Percentiles rank a stretch among this genome's conserved stretches.
Conservation (phyloP, 345 rosid genomes). For the Eucalyptus guilfoylei region DNA sequence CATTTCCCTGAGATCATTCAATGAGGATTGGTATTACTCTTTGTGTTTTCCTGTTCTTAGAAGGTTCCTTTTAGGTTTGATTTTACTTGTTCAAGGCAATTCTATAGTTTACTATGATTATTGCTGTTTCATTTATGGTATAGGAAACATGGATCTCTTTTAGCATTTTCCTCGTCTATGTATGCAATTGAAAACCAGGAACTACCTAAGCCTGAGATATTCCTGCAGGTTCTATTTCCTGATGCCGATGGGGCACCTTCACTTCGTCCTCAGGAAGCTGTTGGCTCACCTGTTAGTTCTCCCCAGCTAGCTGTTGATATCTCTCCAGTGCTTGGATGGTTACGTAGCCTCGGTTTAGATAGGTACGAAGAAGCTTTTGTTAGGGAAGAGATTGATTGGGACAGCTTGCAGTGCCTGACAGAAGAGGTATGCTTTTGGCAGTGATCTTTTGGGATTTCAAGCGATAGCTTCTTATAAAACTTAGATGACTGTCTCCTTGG, state of each 20-base stretch:
- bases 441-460: neutral
- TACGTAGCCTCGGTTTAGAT: slow-evolving; percentile 46
- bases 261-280: slow-evolving; percentile 7
- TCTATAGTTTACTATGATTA: neutral
- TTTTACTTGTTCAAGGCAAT: neutral
- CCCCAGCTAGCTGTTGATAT: slow-evolving; percentile 28
- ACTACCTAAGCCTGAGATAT: neutral
- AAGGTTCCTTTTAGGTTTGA: neutral
- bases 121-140: neutral
- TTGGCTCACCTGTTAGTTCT: slow-evolving; percentile 13
- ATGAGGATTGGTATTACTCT: neutral
- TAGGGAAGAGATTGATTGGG: slow-evolving; percentile 90
- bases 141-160: neutral
- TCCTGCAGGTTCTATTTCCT: slow-evolving; percentile 20
- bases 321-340: slow-evolving; percentile 61
- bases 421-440: slow-evolving; percentile 51
- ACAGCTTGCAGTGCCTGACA: slow-evolving; percentile 61
- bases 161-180: neutral
- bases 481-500: neutral
- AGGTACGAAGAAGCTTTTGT: slow-evolving; percentile 60
- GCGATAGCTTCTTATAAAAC: neutral
- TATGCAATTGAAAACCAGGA: neutral
- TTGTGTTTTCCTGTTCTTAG: neutral
- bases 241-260: slow-evolving; percentile 4
- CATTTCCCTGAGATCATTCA: neutral